Conservation (phyloP, 345 rosid species). For the Crucihimalaya himalaica region DNA sequence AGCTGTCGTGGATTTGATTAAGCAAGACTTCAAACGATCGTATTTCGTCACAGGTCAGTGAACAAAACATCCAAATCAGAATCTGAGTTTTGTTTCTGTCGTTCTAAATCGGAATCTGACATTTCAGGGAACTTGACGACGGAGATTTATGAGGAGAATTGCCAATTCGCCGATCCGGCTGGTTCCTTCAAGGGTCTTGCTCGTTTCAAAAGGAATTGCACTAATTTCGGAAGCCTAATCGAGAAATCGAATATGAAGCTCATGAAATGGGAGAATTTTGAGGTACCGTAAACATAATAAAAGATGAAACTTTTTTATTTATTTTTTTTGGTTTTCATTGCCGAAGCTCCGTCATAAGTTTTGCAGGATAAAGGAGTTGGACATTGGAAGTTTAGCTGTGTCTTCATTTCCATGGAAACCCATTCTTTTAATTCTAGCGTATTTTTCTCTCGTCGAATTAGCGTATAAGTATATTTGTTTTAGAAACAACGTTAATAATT, state of each 20-base stretch:
- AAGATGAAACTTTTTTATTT: background rate
- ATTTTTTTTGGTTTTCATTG: background rate
- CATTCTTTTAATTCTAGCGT: no score
- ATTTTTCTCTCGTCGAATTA: no score
- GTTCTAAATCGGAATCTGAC: slow-evolving; percentile 12
- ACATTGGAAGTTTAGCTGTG: slow-evolving; percentile 88
- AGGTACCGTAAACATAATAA: slow-evolving; percentile 46
- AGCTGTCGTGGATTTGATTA: slow-evolving; percentile 58
- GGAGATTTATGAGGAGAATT: slow-evolving; percentile 81
- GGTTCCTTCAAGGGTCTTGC: slow-evolving; percentile 88
- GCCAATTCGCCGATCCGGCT: slow-evolving; percentile 97
- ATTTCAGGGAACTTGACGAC: slow-evolving; percentile 67
- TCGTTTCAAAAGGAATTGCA: slow-evolving; percentile 89
- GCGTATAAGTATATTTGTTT: no score
- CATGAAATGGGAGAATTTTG: slow-evolving; percentile 82
- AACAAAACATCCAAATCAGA: background rate
- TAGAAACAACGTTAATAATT: no score
- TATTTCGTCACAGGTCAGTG: slow-evolving; percentile 81
- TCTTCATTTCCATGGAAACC: slow-evolving; percentile 97
- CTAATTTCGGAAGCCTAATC: slow-evolving; percentile 79
- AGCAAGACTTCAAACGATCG: slow-evolving; percentile 71
- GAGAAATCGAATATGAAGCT: slow-evolving; percentile 90
- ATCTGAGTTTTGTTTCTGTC: background rate
- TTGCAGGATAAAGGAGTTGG: slow-evolving; percentile 86
- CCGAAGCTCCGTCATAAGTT: slow-evolving; percentile 13